Percentiles rank a stretch among this genome's conserved stretches.
phyloP scores from a whole-genome alignment of 768 basidiomycete genomes.

The Suillus ampliporus region DNA sequence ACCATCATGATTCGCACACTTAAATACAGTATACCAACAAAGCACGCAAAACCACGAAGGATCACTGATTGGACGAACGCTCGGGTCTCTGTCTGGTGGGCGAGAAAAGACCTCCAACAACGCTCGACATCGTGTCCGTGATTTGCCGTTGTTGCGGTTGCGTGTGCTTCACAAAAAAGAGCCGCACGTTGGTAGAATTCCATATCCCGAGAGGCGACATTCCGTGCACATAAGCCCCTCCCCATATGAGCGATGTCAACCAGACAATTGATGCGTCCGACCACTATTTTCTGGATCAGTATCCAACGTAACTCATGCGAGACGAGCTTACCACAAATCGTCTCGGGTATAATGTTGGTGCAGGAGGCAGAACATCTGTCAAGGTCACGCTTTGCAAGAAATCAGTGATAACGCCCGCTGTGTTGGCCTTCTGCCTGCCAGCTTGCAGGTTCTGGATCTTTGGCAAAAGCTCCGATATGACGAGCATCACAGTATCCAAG shows the following conservation, averaged over 20 bases:
- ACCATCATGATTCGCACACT: not conserved
- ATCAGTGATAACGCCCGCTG: constrained; percentile 72
- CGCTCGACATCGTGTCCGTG: constrained; percentile 79
- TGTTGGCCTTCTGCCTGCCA: constrained; percentile 63
- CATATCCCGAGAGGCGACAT: constrained; percentile 89
- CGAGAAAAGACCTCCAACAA: constrained; percentile 78
- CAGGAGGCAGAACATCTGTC: constrained; percentile 73
- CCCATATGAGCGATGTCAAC: constrained; percentile 95
- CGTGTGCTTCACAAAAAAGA: constrained; percentile 92
- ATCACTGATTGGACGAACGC: constrained; percentile 22
- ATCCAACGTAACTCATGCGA: constrained; percentile 2
- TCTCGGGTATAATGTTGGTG: constrained; percentile 67
- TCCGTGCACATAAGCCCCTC: constrained; percentile 90
- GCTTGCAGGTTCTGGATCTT: constrained; percentile 83
- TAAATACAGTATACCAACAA: not conserved
- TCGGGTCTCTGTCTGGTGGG: constrained; percentile 38
- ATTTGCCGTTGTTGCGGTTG: constrained; percentile 72
- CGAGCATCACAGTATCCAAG: constrained; percentile 83
- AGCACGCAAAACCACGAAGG: not conserved
- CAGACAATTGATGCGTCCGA: constrained; percentile 90
- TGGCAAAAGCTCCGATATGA: constrained; percentile 88
- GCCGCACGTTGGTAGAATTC: constrained; percentile 86
- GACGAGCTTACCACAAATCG: constrained; percentile 68
- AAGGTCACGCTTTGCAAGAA: constrained; percentile 75
- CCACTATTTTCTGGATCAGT: constrained; percentile 61